Evolutionary conservation across 495 filamentous ascomycete species (phyloP), one percentile per base, ranked within the genome.

Genomic region (Aspergillus carlsbadensis): DNA sequence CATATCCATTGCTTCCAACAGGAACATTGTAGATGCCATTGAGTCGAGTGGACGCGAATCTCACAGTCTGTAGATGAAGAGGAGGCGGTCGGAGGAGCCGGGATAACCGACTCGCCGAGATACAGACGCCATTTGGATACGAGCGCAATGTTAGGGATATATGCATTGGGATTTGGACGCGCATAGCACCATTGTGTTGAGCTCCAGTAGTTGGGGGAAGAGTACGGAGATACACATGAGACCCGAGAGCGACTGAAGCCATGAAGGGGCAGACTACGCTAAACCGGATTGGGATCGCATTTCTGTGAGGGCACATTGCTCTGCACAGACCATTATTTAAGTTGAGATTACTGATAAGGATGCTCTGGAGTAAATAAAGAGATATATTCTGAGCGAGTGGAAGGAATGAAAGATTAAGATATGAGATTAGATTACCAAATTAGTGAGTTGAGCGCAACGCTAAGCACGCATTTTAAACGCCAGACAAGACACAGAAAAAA

Each of bases 1-100:
- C 52, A 33, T 36, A 36, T 20, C 74, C 72, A 63, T 66, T 73
- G 36, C 67, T 65, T 29, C 74, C 71, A 44, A 74, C 61, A 15
- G 71, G 67, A 14, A 75, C 37, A 34, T 60, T 26, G 15, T 50
- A 52, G 8, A 42, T 10, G 2, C 36, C 36, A 20, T 42, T 29
- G 13, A 20, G 14, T 2, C 24, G 22, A 6, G 36, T 31, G 20
- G 49, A 52, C 14, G 49, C 53, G 35, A 47, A 48, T 42, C 34
- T 34, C 14, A 29, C 42, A 20, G 26, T 26, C 35, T 10, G 37
- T 13, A 21, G 17, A 10, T 37, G 40, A 43, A 10, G 15, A 36
- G 3, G 44, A 14, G n/a, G 26, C 26, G 22, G 34, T 8, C 33
- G 5, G n/a, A 20, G 15, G 15, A 14, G 6, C 20, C 5, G 21